phyloP scores from a whole-genome alignment of 805 yeast genomes.

The Candida takata region DNA sequence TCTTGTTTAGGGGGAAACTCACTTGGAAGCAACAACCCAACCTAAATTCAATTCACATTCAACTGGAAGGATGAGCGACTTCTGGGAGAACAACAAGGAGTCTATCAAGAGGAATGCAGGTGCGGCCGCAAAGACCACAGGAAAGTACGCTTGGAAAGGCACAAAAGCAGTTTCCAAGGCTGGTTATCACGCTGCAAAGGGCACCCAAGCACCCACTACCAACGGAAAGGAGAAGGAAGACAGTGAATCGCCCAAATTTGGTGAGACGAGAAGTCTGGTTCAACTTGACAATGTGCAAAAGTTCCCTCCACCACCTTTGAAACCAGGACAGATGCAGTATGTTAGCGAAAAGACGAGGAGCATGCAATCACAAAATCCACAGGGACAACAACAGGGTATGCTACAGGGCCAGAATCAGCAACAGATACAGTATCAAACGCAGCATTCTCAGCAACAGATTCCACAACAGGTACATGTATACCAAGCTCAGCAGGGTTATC shows the following conservation, averaged over 20 bases:
- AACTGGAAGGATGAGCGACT: slow-evolving; percentile 15
- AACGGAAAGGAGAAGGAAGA: not conserved
- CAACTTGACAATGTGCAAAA: slow-evolving; percentile 12
- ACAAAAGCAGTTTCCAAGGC: slow-evolving; percentile 35
- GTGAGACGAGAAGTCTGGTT: slow-evolving; percentile 9
- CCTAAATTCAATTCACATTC: no score
- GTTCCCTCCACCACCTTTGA: slow-evolving; percentile 34
- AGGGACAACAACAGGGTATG: no score
- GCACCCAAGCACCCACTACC: slow-evolving; percentile 8
- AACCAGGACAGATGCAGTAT: slow-evolving; percentile 31
- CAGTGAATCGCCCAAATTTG: slow-evolving; percentile 5
- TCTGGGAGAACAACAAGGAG: slow-evolving; percentile 38
- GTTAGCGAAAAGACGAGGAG: slow-evolving; percentile 15
- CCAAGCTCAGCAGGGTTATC: slow-evolving; percentile 1
- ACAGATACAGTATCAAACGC: not conserved
- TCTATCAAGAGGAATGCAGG: slow-evolving; percentile 29
- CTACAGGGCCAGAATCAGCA: slow-evolving; percentile 4
- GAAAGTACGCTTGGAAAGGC: slow-evolving; percentile 31
- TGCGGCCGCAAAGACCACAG: slow-evolving; percentile 32
- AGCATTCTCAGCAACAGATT: slow-evolving; percentile 3
- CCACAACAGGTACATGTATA: not conserved
- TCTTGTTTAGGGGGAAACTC: no score
- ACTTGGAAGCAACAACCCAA: no score
- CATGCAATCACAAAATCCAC: no score
- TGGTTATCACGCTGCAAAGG: slow-evolving; percentile 34